phyloP scores from a whole-genome alignment of 2,329 filamentous ascomycete species.

The Nemania sp. region DNA sequence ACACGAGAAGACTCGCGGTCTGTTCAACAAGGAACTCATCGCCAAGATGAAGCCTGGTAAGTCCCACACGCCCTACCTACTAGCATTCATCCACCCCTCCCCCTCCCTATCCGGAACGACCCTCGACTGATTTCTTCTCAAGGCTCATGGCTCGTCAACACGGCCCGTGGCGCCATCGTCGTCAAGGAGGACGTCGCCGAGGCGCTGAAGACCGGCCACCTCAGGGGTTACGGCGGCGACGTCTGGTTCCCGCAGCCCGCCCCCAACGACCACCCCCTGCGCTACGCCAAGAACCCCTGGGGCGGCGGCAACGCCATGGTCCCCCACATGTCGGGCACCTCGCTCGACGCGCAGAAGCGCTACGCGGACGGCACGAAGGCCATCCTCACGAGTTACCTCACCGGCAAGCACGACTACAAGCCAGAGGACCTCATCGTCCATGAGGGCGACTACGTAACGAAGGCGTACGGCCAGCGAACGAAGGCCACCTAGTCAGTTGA shows the following conservation, averaged over 20 bases:
- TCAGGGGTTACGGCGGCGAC: conserved; percentile 85
- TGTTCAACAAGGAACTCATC: conserved; percentile 99
- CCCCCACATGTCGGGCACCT: conserved; percentile 97
- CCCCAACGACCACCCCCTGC: conserved; percentile 88
- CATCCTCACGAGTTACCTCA: conserved; percentile 91
- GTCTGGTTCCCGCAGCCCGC: conserved; percentile 99
- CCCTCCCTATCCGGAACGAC: not conserved
- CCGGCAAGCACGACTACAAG: conserved; percentile 83
- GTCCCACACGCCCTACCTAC: conserved; percentile 34
- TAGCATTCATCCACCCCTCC: too few species aligned
- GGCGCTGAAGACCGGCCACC: conserved; percentile 88
- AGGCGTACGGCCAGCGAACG: conserved; percentile 81
- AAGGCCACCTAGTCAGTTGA: conserved; percentile 43
- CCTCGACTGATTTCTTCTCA: conserved; percentile 4
- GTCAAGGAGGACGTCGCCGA: conserved; percentile 99
- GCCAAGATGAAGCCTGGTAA: conserved; percentile 97
- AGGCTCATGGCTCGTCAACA: conserved; percentile 98
- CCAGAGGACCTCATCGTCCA: conserved; percentile 90
- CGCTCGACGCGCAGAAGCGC: conserved; percentile 94
- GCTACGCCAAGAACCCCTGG: conserved; percentile 91
- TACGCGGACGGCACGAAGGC: conserved; percentile 87
- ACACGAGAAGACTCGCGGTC: conserved; percentile 93
- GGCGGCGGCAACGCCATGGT: conserved; percentile 99
- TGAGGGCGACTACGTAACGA: conserved; percentile 91
- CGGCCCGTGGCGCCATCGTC: conserved; percentile 96